phyloP scores from a whole-genome alignment of 371 early-diverging fungal genomes.

The Lichtheimia corymbifera region DNA sequence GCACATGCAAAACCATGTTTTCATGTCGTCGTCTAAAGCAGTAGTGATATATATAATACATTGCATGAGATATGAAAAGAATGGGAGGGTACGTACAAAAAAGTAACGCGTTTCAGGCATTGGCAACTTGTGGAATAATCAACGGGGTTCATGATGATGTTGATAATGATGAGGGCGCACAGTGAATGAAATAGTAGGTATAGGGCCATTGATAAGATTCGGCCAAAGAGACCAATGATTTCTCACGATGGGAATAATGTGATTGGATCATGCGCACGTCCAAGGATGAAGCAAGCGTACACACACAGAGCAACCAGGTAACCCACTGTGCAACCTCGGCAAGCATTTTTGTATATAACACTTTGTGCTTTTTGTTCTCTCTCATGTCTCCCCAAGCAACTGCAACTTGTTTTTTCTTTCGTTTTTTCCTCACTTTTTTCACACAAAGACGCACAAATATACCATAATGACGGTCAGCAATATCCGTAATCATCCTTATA shows the following conservation, averaged over 20 bases:
- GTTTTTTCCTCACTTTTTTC: conserved; percentile 11
- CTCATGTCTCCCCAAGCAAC: background rate
- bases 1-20: background rate
- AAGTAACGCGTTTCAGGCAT: too few relatives aligned
- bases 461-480: conserved; percentile 11
- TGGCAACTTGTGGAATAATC: too few relatives aligned
- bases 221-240: conserved; percentile 5
- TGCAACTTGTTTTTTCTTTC: conserved; percentile 7
- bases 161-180: background rate
- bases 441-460: background rate
- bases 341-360: conserved; percentile 8
- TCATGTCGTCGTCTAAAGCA: background rate
- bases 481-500: conserved; percentile 42
- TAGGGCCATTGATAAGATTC: background rate
- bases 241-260: conserved; percentile 25
- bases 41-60: background rate
- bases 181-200: background rate
- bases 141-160: background rate
- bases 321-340: conserved; percentile 2
- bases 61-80: background rate
- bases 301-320: conserved; percentile 2
- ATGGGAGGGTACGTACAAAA: too few relatives aligned
- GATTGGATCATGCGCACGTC: conserved; percentile 22
- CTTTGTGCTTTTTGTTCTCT: conserved; percentile 1
- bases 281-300: background rate